A percentile compares a stretch with the other conserved stretches of the same genome.
Evolutionary conservation across 352 stramenopile species (phyloP).

Genomic region (Phytophthora crassamura): DNA sequence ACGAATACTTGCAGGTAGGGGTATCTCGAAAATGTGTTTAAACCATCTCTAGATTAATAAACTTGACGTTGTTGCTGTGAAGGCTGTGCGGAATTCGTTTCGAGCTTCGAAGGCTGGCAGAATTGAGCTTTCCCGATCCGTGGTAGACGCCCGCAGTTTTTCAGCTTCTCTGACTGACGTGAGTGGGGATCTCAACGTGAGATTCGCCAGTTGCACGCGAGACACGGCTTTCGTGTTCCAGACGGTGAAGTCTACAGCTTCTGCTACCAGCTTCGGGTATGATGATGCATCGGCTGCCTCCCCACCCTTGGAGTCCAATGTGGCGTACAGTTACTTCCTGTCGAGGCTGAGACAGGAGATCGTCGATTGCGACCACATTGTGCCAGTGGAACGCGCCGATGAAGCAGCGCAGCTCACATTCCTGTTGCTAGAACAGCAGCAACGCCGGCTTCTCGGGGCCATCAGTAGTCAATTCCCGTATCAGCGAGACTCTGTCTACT

Average conservation of each 20-base stretch:
- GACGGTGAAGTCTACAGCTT: background rate
- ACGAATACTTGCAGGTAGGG: slow-evolving; percentile 16
- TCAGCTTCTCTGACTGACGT: background rate
- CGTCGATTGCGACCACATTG: slow-evolving; percentile 38
- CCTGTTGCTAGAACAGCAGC: slow-evolving; percentile 24
- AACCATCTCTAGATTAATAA: no score
- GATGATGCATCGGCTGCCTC: background rate
- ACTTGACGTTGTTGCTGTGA: background rate
- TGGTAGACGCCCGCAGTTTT: background rate
- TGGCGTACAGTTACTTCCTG: slow-evolving; percentile 25
- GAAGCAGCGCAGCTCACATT: slow-evolving; percentile 8
- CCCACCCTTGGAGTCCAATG: slow-evolving; percentile 1
- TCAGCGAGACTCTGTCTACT: slow-evolving; percentile 27
- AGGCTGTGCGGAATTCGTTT: slow-evolving; percentile 10
- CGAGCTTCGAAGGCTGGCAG: background rate
- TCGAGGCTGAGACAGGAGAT: slow-evolving; percentile 28
- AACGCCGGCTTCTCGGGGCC: slow-evolving; percentile 23
- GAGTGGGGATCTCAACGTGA: background rate
- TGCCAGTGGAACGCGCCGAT: slow-evolving; percentile 20
- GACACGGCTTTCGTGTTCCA: slow-evolving; percentile 21
- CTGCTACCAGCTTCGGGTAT: background rate
- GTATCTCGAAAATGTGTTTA: no score
- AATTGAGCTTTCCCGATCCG: background rate
- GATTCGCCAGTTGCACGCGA: slow-evolving; percentile 17
- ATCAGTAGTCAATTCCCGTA: slow-evolving; percentile 29